phyloP scores from a whole-genome alignment of 148 eudicot species.

The Rhododendron henanense region DNA sequence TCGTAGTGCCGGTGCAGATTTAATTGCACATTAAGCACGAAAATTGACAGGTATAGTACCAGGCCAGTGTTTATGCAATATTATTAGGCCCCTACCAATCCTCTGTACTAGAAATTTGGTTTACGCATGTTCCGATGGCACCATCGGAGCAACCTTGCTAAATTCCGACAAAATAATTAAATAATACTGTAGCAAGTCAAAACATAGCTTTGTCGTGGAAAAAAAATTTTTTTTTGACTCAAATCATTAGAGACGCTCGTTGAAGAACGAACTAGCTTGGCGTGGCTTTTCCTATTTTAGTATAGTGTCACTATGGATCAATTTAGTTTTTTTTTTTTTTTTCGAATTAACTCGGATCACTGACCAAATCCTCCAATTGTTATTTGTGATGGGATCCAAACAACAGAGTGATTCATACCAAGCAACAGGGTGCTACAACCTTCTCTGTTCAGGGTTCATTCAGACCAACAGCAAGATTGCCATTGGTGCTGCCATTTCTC shows the following conservation, averaged over 20 bases:
- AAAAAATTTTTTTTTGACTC: no score
- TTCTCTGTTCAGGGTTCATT: slow-evolving; percentile 83
- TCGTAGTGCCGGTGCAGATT: background rate
- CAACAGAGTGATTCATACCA: slow-evolving; percentile 96
- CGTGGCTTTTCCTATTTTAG: background rate
- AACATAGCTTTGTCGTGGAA: background rate
- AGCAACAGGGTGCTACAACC: slow-evolving; percentile 96
- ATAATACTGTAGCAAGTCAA: background rate
- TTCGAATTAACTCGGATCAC: background rate
- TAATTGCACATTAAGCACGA: background rate
- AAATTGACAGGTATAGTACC: background rate
- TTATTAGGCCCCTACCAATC: no score
- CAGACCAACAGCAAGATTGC: slow-evolving; percentile 89
- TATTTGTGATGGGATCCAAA: background rate
- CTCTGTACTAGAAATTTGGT: no score
- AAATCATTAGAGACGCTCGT: no score
- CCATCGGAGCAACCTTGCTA: no score
- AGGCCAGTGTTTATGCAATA: background rate
- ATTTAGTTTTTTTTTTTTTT: background rate
- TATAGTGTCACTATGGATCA: background rate
- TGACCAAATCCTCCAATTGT: background rate
- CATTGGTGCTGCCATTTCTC: slow-evolving; percentile 97
- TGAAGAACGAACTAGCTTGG: no score
- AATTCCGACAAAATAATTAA: no score
- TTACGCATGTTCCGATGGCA: no score